Conservation (phyloP, 345 rosid species). For the Syzygium jambos region DNA sequence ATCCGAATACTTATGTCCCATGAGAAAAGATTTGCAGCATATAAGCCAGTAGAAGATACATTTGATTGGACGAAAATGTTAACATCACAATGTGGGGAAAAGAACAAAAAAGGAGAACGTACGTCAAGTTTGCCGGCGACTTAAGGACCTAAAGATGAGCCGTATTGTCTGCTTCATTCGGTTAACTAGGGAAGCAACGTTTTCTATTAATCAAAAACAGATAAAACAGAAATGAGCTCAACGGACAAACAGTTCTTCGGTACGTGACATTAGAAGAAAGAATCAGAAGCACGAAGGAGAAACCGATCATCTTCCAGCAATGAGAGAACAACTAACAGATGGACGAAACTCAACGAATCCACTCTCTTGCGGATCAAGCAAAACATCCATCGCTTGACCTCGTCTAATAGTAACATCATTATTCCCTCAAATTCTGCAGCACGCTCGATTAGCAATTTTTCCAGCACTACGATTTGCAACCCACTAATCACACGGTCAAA, state of each 20-base stretch:
- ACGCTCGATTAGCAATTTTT: not conserved
- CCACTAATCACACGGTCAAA: accelerated
- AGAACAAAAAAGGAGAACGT: not conserved
- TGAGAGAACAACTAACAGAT: not conserved
- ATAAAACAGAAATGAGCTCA: not conserved
- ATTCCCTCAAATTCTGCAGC: not conserved
- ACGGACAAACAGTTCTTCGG: not conserved
- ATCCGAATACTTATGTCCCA: not conserved
- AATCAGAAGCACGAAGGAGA: not conserved
- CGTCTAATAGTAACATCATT: not conserved
- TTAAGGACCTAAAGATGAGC: not conserved
- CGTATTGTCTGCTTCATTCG: not conserved
- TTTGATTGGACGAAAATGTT: not conserved
- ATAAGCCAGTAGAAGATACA: not conserved
- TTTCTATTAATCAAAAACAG: not conserved
- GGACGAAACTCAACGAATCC: not conserved
- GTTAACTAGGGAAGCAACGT: not conserved
- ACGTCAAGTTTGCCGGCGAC: not conserved
- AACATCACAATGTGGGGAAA: not conserved
- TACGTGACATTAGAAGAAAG: not conserved
- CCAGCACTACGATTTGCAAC: not conserved
- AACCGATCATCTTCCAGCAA: not conserved
- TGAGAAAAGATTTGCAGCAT: not conserved
- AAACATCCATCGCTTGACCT: not conserved
- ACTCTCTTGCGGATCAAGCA: not conserved